Evolutionary conservation across 2,329 filamentous ascomycete species (phyloP).

Genomic region (Huntiella savannae): DNA sequence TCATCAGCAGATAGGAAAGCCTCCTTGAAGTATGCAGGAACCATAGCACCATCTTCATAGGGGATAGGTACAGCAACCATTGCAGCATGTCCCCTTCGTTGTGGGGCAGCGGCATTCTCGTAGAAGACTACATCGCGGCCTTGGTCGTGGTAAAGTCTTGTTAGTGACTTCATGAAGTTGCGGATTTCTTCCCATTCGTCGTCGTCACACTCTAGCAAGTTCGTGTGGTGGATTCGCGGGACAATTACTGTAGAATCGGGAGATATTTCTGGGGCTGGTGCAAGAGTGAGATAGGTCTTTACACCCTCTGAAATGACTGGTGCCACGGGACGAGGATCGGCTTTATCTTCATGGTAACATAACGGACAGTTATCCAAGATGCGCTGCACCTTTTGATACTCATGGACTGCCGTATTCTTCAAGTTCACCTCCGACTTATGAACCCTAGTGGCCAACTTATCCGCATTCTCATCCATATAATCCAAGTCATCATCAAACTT

Average conservation of each 20-base stretch:
- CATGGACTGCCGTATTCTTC: conserved; percentile 67
- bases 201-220: conserved; percentile 93
- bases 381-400: conserved; percentile 76
- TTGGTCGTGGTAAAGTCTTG: conserved; percentile 83
- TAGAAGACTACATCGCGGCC: conserved; percentile 91
- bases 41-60: conserved; percentile 75
- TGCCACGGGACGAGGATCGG: conserved; percentile 50
- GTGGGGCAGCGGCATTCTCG: conserved; percentile 76
- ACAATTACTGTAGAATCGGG: conserved; percentile 74
- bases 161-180: conserved; percentile 97
- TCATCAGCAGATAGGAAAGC: conserved; percentile 75
- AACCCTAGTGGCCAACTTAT: conserved; percentile 68
- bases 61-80: conserved; percentile 77
- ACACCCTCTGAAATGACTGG: conserved; percentile 76
- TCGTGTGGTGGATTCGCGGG: conserved; percentile 68
- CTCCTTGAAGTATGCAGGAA: conserved; percentile 88
- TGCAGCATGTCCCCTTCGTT: conserved; percentile 63
- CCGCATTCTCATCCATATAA: conserved; percentile 93
- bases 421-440: conserved; percentile 77
- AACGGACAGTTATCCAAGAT: conserved; percentile 77
- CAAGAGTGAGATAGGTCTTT: conserved; percentile 68
- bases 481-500: conserved; percentile 88
- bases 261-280: conserved; percentile 74
- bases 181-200: conserved; percentile 98
- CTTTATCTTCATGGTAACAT: conserved; percentile 73